Conservation (phyloP, 805 yeast species). For the Sugiyamaella valdiviana region DNA sequence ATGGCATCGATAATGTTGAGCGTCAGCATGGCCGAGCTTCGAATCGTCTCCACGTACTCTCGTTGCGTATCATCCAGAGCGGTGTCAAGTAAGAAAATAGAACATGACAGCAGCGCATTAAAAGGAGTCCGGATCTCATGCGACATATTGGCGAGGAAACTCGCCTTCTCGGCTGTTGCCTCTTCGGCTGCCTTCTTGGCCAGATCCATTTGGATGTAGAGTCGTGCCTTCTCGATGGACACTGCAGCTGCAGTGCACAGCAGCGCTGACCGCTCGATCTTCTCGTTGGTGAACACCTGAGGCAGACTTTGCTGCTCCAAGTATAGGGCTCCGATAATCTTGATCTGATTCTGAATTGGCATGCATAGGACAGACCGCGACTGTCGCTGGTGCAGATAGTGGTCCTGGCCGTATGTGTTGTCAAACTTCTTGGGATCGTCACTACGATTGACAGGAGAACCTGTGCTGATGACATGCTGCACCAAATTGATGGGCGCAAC, state of each 20-base stretch:
- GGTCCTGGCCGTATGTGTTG: constrained; percentile 34
- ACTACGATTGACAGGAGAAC: constrained; percentile 34
- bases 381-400: constrained; percentile 35
- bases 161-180: constrained; percentile 50
- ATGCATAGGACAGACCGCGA: constrained; percentile 39
- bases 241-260: constrained; percentile 50
- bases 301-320: constrained; percentile 33
- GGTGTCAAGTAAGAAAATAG: constrained; percentile 38
- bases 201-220: constrained; percentile 43
- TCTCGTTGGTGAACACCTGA: constrained; percentile 31
- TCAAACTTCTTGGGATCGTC: constrained; percentile 35
- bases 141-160: constrained; percentile 50
- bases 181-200: constrained; percentile 40
- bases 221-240: constrained; percentile 42
- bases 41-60: constrained; percentile 49
- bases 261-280: constrained; percentile 38
- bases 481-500: constrained; percentile 40
- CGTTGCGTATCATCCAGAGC: constrained; percentile 39
- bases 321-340: constrained; percentile 43
- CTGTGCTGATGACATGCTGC: constrained; percentile 35
- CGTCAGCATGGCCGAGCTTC: constrained; percentile 46
- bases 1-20: constrained; percentile 50
- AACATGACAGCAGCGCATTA: constrained; percentile 39
- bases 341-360: constrained; percentile 40
- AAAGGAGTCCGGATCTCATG: constrained; percentile 54